phyloP scores from a whole-genome alignment of 1,284 basidiomycete species.

The Moesziomyces antarcticus region DNA sequence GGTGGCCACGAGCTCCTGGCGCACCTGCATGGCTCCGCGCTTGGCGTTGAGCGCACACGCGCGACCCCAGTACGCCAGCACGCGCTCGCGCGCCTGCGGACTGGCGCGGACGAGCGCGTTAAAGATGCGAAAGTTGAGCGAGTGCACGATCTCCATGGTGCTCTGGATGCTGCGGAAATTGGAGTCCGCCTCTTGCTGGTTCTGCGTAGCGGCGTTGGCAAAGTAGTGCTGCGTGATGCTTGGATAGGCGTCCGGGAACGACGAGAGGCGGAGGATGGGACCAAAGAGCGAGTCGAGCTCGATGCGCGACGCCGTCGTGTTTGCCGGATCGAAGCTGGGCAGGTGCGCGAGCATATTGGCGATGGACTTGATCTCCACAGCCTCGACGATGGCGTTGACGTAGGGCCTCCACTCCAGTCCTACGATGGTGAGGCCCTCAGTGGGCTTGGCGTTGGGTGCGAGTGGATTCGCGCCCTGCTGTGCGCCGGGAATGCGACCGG shows the following conservation, averaged over 20 bases:
- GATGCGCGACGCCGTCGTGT: slow-evolving; percentile 72
- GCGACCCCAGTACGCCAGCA: slow-evolving; percentile 84
- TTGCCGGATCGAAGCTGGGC: slow-evolving; percentile 77
- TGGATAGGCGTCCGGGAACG: slow-evolving; percentile 60
- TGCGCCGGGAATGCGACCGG: slow-evolving; percentile 37
- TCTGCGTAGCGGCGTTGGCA: slow-evolving; percentile 45
- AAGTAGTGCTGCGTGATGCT: slow-evolving; percentile 57
- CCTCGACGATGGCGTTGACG: slow-evolving; percentile 80
- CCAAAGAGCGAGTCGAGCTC: slow-evolving; percentile 64
- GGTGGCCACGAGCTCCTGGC: slow-evolving; percentile 83
- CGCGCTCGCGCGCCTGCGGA: slow-evolving; percentile 81
- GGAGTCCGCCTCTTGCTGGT: slow-evolving; percentile 53
- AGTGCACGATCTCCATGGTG: slow-evolving; percentile 70
- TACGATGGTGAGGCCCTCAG: slow-evolving; percentile 66
- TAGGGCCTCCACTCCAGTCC: slow-evolving; percentile 82
- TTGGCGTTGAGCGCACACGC: slow-evolving; percentile 82
- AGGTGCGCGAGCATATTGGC: slow-evolving; percentile 77
- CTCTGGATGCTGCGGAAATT: slow-evolving; percentile 52
- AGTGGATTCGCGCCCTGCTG: slow-evolving; percentile 7
- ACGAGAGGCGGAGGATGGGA: slow-evolving; percentile 58
- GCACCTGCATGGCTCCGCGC: slow-evolving; percentile 88
- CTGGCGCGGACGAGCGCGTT: slow-evolving; percentile 87
- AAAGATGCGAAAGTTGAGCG: slow-evolving; percentile 86
- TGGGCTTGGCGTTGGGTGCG: slow-evolving; percentile 14
- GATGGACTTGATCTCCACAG: slow-evolving; percentile 84